Conservation (phyloP, 805 yeast species). For the Starmerella roubikii region DNA sequence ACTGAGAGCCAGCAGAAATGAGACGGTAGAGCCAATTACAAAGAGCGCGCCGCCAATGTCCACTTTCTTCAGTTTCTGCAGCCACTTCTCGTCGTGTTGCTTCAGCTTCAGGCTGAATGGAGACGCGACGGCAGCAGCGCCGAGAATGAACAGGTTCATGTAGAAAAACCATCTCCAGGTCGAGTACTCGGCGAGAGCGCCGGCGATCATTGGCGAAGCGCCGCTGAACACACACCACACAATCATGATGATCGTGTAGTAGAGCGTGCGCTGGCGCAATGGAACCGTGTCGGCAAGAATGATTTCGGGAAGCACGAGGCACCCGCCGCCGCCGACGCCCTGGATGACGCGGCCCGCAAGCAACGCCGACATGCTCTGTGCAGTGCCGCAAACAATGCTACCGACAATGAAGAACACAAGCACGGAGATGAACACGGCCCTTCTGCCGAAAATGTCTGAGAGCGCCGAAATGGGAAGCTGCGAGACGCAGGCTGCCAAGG, state of each 20-base stretch:
- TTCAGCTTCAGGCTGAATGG: slow-evolving; percentile 30
- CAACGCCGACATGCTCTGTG: slow-evolving; percentile 43
- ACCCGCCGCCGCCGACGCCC: slow-evolving; percentile 62
- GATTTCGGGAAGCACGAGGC: slow-evolving; percentile 43
- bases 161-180: slow-evolving; percentile 74
- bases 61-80: slow-evolving; percentile 30
- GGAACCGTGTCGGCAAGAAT: slow-evolving; percentile 46
- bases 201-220: slow-evolving; percentile 52
- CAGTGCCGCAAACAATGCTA: slow-evolving; percentile 42
- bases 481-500: slow-evolving; percentile 18
- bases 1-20: slow-evolving; percentile 37
- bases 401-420: slow-evolving; percentile 48
- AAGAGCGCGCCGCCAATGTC: slow-evolving; percentile 40
- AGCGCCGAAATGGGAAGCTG: slow-evolving; percentile 19
- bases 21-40: slow-evolving; percentile 32
- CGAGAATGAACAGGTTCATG: slow-evolving; percentile 56
- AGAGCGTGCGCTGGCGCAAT: slow-evolving; percentile 24
- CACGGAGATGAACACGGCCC: slow-evolving; percentile 35
- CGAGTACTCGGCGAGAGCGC: slow-evolving; percentile 43
- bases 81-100: slow-evolving; percentile 30
- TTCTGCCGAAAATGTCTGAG: slow-evolving; percentile 30
- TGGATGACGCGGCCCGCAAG: slow-evolving; percentile 59
- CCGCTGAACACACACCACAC: slow-evolving; percentile 24
- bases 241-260: slow-evolving; percentile 21
- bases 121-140: slow-evolving; percentile 32